Percentiles rank a stretch among this genome's conserved stretches.
Evolutionary conservation across 768 basidiomycete genomes (phyloP).

Genomic region (Pholiota conissans): DNA sequence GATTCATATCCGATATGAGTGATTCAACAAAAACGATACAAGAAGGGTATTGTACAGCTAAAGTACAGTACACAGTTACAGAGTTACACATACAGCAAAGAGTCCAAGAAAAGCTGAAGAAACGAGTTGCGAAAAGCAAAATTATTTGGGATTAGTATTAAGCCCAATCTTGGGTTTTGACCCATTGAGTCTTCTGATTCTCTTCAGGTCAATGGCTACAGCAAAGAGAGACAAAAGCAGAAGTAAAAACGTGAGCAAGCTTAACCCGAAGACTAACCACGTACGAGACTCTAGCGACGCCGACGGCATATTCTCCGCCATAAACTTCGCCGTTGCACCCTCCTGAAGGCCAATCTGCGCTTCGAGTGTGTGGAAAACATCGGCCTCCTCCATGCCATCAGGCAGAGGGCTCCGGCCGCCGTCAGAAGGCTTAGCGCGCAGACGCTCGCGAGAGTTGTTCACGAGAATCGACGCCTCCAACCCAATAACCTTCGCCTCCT

Average conservation of each 20-base stretch:
- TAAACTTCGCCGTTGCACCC: slow-evolving; percentile 17
- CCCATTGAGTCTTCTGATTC: no score
- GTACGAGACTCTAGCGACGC: neutral
- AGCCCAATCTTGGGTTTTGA: no score
- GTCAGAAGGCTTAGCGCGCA: slow-evolving; percentile 30
- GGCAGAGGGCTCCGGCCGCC: slow-evolving; percentile 22
- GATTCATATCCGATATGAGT: no score
- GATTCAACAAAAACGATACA: no score
- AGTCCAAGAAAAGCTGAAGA: no score
- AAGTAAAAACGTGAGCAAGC: neutral
- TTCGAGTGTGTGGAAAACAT: slow-evolving; percentile 17
- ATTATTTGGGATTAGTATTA: no score
- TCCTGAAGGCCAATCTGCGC: slow-evolving; percentile 11
- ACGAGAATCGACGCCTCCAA: slow-evolving; percentile 51
- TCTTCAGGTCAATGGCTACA: no score
- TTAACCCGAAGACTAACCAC: neutral
- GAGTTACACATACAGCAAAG: no score
- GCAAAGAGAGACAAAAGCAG: neutral
- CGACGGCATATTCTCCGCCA: slow-evolving; percentile 1
- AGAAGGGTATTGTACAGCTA: no score
- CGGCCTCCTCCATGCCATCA: slow-evolving; percentile 13
- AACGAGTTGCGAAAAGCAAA: no score
- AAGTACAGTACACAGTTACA: no score
- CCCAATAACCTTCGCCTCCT: slow-evolving; percentile 58
- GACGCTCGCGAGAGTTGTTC: slow-evolving; percentile 48